Evolutionary conservation across 2,329 filamentous ascomycete species (phyloP), one percentile per base, ranked within the genome.

Genomic region (Byssothecium circinans): DNA sequence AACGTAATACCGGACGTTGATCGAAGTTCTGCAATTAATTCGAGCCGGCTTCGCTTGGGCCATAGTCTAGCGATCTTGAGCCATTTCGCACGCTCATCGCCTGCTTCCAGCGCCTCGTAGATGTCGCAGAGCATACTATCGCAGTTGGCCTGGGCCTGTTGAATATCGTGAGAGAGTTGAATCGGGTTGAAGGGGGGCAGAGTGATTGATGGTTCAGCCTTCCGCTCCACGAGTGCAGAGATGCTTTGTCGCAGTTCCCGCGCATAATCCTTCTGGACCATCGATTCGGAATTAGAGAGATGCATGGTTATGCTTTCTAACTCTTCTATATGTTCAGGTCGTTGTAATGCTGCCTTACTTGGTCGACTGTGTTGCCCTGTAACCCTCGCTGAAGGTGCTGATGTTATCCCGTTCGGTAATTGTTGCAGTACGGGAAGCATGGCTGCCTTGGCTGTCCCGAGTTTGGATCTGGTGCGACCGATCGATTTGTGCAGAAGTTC

Each of bases 11-110:
- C 50, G 0, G 64, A 64, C 0, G 58, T 70, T 0, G 71, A 73
- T 6, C 76, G 69, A 0, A 84, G 61, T 29, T 78, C 75, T 35
- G 77, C 72, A 0, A 84, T 71, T 0, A 83, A 49, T 0, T 75
- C 65, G 0, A 73, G 45, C 0, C 65, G 67, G 0, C 75, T 78
- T 2, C 77, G 50, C 1, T 64, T 69, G 0, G 81, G 81, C 74
- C 76, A 80, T 0, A 81, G 59, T 0, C 70, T 61, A 0, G 69
- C 75, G 0, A 56, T 20, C 8, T 62, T 48, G 0, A 81, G 70
- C 78, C 78, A 81, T 4, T 49, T 42, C 5, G 50, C 54, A 23
- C 67, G 63, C 17, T 49, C n/a, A 50, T 74, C 63, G 6, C 54
- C 36, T 8, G 6, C 33, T 4, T 45, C 39, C 2, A 64, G 37